Conservation (phyloP, 2,329 filamentous ascomycete genomes). For the Colletotrichum musicola region DNA sequence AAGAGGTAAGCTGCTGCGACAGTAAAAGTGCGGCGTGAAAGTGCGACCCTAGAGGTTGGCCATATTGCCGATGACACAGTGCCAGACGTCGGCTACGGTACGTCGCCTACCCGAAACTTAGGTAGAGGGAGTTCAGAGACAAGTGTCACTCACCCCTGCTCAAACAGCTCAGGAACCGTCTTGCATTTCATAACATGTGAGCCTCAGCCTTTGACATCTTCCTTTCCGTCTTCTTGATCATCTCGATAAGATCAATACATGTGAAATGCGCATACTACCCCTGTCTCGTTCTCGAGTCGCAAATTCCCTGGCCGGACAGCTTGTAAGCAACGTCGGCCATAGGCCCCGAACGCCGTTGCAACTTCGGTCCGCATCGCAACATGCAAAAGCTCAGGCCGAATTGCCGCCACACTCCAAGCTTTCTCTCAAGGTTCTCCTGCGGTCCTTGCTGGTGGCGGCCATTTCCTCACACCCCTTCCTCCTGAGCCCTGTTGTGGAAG, state of each 20-base stretch:
- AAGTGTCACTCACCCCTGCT: too few species aligned
- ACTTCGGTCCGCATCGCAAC: neutral
- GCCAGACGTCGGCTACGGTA: conserved; percentile 19
- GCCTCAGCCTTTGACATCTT: too few species aligned
- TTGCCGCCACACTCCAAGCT: conserved; percentile 1
- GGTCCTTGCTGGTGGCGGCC: neutral
- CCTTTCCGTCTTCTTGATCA: too few species aligned
- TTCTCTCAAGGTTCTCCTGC: conserved; percentile 1
- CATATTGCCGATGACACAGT: conserved; percentile 8
- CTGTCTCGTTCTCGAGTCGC: neutral
- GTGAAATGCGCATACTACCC: neutral
- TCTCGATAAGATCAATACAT: too few species aligned
- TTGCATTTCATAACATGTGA: neutral
- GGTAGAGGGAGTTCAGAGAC: neutral
- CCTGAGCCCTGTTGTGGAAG: neutral
- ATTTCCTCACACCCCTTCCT: neutral
- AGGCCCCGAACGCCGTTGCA: neutral
- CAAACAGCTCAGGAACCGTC: neutral
- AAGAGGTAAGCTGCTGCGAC: too few species aligned
- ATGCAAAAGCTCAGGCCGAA: neutral
- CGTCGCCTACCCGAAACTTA: conserved; percentile 3
- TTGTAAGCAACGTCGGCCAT: neutral
- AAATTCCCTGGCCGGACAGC: neutral
- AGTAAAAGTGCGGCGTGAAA: too few species aligned
- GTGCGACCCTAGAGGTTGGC: neutral